These are phyloP conservation scores for Coniosporium uncinatum DNA, from an alignment of 2,329 filamentous ascomycete genomes.

Conservation along the genomic window DNA sequence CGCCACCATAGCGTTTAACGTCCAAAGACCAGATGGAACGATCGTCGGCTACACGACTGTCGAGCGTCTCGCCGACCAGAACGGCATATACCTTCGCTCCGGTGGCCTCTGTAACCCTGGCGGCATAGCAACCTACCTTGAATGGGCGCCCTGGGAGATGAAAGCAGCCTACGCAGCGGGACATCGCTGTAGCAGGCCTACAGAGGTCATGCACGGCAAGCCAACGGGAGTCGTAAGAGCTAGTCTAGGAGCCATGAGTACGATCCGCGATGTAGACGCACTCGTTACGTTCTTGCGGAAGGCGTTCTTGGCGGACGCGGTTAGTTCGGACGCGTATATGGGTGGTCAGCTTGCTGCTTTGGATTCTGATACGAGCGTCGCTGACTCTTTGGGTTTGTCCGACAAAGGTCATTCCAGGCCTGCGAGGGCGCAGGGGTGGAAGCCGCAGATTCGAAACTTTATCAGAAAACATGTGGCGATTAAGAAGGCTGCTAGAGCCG, in stretches of 20 bases:
- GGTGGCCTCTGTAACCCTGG: conserved; percentile 92
- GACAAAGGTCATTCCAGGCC: too few species aligned
- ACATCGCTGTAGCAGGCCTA: conserved; percentile 66
- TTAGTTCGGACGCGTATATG: too few species aligned
- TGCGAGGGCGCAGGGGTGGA: too few species aligned
- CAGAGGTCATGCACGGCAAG: conserved; percentile 65
- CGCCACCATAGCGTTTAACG: conserved; percentile 79
- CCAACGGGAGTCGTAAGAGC: conserved; percentile 83
- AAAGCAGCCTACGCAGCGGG: conserved; percentile 79
- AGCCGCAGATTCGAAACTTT: too few species aligned
- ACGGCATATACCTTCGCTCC: conserved; percentile 78
- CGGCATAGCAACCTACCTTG: conserved; percentile 69
- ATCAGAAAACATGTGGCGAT: too few species aligned
- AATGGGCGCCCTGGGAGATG: conserved; percentile 75
- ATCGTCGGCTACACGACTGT: conserved; percentile 83
- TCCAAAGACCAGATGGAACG: conserved; percentile 60
- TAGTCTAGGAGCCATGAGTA: conserved; percentile 91
- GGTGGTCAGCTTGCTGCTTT: too few species aligned
- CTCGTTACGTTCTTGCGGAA: too few species aligned
- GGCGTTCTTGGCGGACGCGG: too few species aligned
- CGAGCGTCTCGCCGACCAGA: conserved; percentile 77
- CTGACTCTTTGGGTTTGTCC: too few species aligned
- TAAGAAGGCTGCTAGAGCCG: too few species aligned
- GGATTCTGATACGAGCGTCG: too few species aligned
- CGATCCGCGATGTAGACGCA: conserved; percentile 69